phyloP scores from a whole-genome alignment of 441 rosid genomes.

The Manihot esculenta region DNA sequence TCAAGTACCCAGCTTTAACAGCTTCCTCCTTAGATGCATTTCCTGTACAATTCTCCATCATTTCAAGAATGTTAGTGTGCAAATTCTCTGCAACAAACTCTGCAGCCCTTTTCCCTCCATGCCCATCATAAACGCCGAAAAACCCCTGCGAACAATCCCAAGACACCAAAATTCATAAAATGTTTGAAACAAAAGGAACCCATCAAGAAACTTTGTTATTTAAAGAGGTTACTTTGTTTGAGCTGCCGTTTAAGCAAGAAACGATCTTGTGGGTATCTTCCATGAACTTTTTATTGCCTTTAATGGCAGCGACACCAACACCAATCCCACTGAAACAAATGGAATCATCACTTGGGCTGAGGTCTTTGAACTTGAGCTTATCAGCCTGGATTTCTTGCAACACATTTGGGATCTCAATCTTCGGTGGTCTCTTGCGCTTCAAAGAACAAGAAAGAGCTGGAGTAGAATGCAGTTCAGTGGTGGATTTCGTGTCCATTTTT shows the following conservation, averaged over 20 bases:
- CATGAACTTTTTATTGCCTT: constrained; percentile 83
- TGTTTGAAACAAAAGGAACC: no score
- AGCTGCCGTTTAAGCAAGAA: constrained; percentile 44
- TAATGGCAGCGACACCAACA: constrained; percentile 49
- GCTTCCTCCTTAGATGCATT: constrained; percentile 55
- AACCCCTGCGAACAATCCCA: constrained; percentile 45
- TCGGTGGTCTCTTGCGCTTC: constrained; percentile 77
- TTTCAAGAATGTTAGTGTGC: constrained; percentile 55
- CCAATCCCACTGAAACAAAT: constrained; percentile 42
- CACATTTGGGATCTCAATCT: constrained; percentile 55
- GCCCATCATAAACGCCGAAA: constrained; percentile 89
- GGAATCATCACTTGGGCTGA: constrained; percentile 31
- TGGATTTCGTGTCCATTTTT: constrained; percentile 21
- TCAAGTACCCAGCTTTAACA: constrained; percentile 63
- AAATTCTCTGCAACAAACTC: constrained; percentile 75
- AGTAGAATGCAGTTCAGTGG: constrained; percentile 9
- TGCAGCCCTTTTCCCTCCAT: constrained; percentile 74
- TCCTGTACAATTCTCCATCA: constrained; percentile 43
- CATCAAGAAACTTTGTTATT: not conserved
- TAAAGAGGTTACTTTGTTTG: constrained; percentile 37
- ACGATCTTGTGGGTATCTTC: constrained; percentile 66
- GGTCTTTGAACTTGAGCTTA: constrained; percentile 30
- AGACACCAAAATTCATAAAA: not conserved
- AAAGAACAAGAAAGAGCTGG: constrained; percentile 35
- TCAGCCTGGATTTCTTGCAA: constrained; percentile 46